Conservation (phyloP, 495 filamentous ascomycete species). For the Polyplosphaeria fusca region DNA sequence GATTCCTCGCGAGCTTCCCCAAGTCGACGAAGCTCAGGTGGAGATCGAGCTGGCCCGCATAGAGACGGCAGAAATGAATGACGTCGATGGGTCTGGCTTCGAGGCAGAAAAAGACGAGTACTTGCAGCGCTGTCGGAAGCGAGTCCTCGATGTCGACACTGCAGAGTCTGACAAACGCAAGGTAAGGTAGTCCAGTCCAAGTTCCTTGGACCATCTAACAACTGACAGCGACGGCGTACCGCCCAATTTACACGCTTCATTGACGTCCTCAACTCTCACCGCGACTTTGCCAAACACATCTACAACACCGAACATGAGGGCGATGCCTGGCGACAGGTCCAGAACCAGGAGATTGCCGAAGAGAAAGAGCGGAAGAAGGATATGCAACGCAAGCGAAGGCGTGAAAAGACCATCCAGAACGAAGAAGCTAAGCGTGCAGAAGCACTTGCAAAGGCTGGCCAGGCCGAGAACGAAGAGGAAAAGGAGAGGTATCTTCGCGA, state of each 20-base stretch:
- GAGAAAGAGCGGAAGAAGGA: slow-evolving; percentile 99
- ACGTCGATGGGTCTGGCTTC: slow-evolving; percentile 63
- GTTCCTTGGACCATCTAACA: neutral
- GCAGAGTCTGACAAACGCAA: slow-evolving; percentile 34
- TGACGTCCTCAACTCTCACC: slow-evolving; percentile 54
- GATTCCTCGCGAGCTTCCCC: slow-evolving; percentile 43
- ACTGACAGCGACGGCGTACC: slow-evolving; percentile 55
- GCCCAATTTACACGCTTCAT: slow-evolving; percentile 49
- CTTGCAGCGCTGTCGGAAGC: slow-evolving; percentile 54
- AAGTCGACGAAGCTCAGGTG: slow-evolving; percentile 62
- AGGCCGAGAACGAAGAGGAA: slow-evolving; percentile 74
- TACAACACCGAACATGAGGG: slow-evolving; percentile 58
- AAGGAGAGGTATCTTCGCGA: slow-evolving; percentile 72
- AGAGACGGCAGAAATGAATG: slow-evolving; percentile 63
- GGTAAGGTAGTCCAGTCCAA: slow-evolving; percentile 18
- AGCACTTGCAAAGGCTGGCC: slow-evolving; percentile 69
- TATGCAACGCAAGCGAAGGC: slow-evolving; percentile 95
- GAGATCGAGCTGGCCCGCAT: slow-evolving; percentile 61
- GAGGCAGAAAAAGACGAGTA: slow-evolving; percentile 57
- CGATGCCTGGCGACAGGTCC: slow-evolving; percentile 77
- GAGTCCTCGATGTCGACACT: slow-evolving; percentile 39
- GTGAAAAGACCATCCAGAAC: slow-evolving; percentile 87
- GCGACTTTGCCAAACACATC: slow-evolving; percentile 51
- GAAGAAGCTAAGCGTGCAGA: slow-evolving; percentile 83
- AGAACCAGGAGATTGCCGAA: slow-evolving; percentile 81